These are phyloP conservation scores for Bonia amplexicaulis DNA, from an alignment of 176 grass and related monocot species.

Conservation along the genomic window DNA sequence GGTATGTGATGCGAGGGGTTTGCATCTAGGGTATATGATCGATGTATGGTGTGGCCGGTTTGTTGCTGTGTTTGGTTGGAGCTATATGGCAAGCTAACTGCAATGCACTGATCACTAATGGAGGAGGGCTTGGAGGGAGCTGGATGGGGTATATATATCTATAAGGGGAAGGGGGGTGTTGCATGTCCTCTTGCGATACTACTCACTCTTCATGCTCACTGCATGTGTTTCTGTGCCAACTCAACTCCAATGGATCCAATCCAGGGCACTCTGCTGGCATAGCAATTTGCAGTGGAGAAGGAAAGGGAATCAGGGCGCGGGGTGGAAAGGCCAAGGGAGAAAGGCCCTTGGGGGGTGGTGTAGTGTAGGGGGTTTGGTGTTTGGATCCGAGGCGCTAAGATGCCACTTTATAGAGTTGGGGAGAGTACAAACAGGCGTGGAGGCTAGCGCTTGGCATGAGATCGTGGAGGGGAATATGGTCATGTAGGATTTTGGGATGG, in stretches of 20 bases:
- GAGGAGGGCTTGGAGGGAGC: constrained; percentile 18
- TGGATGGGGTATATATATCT: constrained; percentile 57
- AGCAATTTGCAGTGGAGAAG: constrained; percentile 31
- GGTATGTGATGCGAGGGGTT: constrained; percentile 23
- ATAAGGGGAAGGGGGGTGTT: background rate
- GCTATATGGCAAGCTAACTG: constrained; percentile 4
- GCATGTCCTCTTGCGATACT: constrained; percentile 60
- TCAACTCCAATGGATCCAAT: constrained; percentile 56
- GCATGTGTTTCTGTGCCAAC: constrained; percentile 83
- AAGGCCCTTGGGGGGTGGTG: constrained; percentile 30
- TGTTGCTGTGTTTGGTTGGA: constrained; percentile 21
- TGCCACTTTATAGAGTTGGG: constrained; percentile 66
- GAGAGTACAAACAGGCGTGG: constrained; percentile 64
- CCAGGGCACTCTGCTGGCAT: constrained; percentile 28
- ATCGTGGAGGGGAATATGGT: constrained; percentile 59
- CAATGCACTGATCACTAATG: background rate
- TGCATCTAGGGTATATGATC: constrained; percentile 12
- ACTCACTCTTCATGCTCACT: constrained; percentile 28
- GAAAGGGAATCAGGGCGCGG: constrained; percentile 62
- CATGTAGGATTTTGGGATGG: constrained; percentile 66
- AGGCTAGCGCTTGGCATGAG: constrained; percentile 65
- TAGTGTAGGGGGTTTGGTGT: constrained; percentile 46
- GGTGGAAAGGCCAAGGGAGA: constrained; percentile 66
- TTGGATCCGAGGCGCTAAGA: constrained; percentile 52
- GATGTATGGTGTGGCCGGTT: background rate